Evolutionary conservation across 2,329 filamentous ascomycete genomes (phyloP).

Genomic region (Penicillium sp.): DNA sequence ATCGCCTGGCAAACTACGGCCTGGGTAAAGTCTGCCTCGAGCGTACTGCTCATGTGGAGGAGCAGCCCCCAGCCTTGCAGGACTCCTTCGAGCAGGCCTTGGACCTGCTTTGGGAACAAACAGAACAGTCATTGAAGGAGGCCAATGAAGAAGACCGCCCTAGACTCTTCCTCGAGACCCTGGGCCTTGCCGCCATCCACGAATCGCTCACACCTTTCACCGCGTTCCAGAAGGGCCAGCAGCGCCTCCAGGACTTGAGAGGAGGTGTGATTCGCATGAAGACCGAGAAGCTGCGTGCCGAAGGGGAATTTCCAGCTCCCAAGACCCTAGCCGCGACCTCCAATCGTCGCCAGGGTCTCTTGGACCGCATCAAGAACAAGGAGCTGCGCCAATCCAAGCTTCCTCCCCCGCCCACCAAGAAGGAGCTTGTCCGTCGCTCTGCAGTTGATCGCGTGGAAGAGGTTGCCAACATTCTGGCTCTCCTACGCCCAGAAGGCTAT

Average conservation of each 20-base stretch:
- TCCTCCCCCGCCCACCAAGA: constrained; percentile 48
- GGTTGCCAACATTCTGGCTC: constrained; percentile 64
- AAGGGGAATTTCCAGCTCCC: constrained; percentile 16
- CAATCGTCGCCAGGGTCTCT: constrained; percentile 58
- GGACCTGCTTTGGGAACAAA: constrained; percentile 30
- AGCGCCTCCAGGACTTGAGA: constrained; percentile 41
- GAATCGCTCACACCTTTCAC: constrained; percentile 38
- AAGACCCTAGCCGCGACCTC: constrained; percentile 30
- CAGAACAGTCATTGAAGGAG: constrained; percentile 37
- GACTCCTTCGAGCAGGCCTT: constrained; percentile 50
- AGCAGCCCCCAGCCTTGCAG: constrained; percentile 45
- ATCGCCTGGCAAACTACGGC: constrained; percentile 43
- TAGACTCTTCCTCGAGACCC: constrained; percentile 33
- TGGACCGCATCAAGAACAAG: constrained; percentile 74
- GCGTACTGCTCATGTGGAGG: constrained; percentile 27
- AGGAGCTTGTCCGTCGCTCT: constrained; percentile 59
- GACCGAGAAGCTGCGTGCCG: constrained; percentile 30
- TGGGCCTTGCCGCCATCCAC: constrained; percentile 36
- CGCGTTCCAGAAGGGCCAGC: constrained; percentile 40
- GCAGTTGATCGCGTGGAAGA: constrained; percentile 68
- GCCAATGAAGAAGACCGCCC: constrained; percentile 33
- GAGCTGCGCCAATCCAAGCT: constrained; percentile 52
- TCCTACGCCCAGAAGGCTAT: constrained; percentile 50
- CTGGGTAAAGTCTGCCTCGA: constrained; percentile 42
- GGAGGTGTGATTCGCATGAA: constrained; percentile 39